phyloP scores from a whole-genome alignment of 208 protist genomes.

The Wallacemonas rigidus region DNA sequence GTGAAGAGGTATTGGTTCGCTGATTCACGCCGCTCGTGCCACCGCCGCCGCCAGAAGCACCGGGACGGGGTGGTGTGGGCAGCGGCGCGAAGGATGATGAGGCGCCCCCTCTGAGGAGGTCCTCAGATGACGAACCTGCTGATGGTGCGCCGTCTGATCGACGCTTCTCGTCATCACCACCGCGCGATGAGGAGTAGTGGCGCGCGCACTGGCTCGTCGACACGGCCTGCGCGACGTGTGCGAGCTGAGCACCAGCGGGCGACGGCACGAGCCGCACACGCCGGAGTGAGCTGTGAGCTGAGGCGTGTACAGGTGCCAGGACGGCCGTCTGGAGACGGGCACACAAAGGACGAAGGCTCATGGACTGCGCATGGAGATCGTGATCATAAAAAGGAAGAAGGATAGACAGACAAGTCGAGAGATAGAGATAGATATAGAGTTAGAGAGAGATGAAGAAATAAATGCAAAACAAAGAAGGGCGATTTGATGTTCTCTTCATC shows the following conservation, averaged over 20 bases:
- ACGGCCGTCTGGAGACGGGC: neutral
- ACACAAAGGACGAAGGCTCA: neutral
- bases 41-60: neutral
- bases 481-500: neutral
- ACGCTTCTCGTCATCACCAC: too few relatives aligned
- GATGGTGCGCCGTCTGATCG: too few relatives aligned
- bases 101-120: neutral
- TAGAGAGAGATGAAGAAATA: neutral
- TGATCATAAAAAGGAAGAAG: neutral
- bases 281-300: neutral
- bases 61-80: constrained; percentile 5
- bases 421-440: neutral
- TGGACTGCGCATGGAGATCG: neutral
- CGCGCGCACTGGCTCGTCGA: too few relatives aligned
- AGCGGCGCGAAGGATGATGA: neutral
- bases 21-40: too few relatives aligned
- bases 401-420: constrained; percentile 11
- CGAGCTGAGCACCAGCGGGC: too few relatives aligned
- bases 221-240: too few relatives aligned
- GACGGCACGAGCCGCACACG: neutral
- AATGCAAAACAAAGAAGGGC: neutral
- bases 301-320: neutral
- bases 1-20: too few relatives aligned
- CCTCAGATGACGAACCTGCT: too few relatives aligned
- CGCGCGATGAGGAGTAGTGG: too few relatives aligned